Conservation (phyloP, 208 protist genomes). For the Trypanosoma lewisi region DNA sequence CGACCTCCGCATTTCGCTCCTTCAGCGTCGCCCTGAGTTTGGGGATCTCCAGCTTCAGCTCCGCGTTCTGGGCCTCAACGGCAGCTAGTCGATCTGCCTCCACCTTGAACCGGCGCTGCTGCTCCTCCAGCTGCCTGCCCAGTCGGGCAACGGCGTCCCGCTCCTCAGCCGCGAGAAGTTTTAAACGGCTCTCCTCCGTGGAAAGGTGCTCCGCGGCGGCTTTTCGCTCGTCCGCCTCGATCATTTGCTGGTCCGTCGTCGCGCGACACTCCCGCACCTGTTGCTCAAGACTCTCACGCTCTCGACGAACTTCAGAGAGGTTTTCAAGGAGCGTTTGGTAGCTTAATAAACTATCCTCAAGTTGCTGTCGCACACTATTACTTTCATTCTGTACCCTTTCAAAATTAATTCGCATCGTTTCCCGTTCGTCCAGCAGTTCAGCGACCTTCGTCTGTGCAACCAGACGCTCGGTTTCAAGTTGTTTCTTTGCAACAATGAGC, state of each 20-base stretch:
- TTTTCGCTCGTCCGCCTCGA: conserved; percentile 48
- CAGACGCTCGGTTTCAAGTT: conserved; percentile 89
- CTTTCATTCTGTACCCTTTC: conserved; percentile 19
- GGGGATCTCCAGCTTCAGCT: conserved; percentile 82
- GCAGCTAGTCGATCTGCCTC: conserved; percentile 78
- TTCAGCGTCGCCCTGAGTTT: conserved; percentile 73
- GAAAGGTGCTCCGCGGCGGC: conserved; percentile 35
- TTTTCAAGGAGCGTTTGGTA: conserved; percentile 65
- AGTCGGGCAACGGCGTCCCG: conserved; percentile 44
- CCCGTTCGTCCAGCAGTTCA: conserved; percentile 71
- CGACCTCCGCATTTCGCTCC: conserved; percentile 75
- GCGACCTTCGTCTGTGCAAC: conserved; percentile 55
- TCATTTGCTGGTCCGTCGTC: conserved; percentile 52
- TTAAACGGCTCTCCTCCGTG: conserved; percentile 42
- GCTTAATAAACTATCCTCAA: conserved; percentile 36
- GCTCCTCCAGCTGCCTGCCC: conserved; percentile 60
- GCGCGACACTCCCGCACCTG: conserved; percentile 88
- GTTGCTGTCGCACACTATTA: conserved; percentile 27
- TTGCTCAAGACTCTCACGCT: conserved; percentile 85
- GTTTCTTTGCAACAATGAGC: conserved; percentile 89
- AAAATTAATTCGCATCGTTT: conserved; percentile 15
- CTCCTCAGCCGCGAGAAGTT: conserved; percentile 28
- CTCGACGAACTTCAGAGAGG: conserved; percentile 63
- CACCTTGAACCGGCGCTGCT: conserved; percentile 63
- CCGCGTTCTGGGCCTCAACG: conserved; percentile 80